Evolutionary conservation across 208 protist species (phyloP), one percentile per base, ranked within the genome.

Genomic region (Porcisia deanei): DNA sequence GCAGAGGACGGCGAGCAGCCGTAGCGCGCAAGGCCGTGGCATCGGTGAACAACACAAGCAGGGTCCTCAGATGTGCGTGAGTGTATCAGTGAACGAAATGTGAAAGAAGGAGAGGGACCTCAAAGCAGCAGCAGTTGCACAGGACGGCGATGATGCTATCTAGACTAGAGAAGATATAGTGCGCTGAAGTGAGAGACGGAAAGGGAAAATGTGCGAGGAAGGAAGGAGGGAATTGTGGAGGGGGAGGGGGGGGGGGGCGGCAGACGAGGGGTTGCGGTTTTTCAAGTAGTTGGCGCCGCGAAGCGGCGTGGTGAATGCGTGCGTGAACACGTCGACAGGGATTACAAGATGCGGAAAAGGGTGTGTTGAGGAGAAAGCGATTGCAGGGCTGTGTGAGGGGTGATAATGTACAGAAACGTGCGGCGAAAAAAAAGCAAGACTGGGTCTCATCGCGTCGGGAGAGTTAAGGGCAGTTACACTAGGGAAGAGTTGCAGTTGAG

Each of bases 1-100:
- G 37, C 66, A 71, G 47, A 71, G 66, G 30, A 14, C 47, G 66
- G 66, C 66, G 25, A 37, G n/a, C 22, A 71, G n/a, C 14, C 47
- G 66, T 41, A 49, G 25, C 14, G 54, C 25, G 22, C 47, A 14
- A 30, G 30, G 25, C 3, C 3, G 25, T 49, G 39, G 5, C 66
- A 71, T 71, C 66, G 30, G 20, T 16, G 12, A 4, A 12, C 57
- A 54, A 30, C 20, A 16, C 18, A 41, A 69, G 9, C 64, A 37
- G 25, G 10, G 41, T 22, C n/a, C 37, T 69, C 39, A 10, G 45
- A 52, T 37, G 9, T 30, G 39, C 25, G 6, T 25, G 20, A 53
- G n/a, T 52, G 39, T 53, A 34, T 47, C 30, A n/a, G 49, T 57
- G 66, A 71, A 16, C 47, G 12, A 71, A 71, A 9, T 25, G 25